Evolutionary conservation across 441 rosid genomes (phyloP), one percentile per base, ranked within the genome.

Genomic region (Metrosideros polymorpha): DNA sequence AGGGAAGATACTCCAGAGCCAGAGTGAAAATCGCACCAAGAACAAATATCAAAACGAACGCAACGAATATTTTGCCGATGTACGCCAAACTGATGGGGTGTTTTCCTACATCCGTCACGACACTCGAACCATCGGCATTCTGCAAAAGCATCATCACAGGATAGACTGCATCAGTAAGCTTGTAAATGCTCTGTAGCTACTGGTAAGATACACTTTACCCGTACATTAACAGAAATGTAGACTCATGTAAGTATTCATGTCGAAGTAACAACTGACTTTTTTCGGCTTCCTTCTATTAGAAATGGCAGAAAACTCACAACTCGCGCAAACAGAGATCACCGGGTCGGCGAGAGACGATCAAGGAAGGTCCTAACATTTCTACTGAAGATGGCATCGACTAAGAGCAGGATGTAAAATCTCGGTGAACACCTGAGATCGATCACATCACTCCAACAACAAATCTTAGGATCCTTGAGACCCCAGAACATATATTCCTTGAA

Each of bases 1-100:
- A 63, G 35, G 98, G 99, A 91, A 97, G 98, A 87, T 92, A 95
- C 88, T 95, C 96, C 49, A 97, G 99, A 47, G 94, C 95, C 83
- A 94, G 1, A 51, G 96, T 93, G 83, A 97, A 93, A 84, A 92
- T 71, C 4, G 92, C 95, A 86, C 95, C 99, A 53, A 97, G 93
- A 50, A 91, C 77, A 87, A 96, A 96, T 88, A 97, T 93, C 85
- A 95, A 84, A 71, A 94, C 9, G 85, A 96, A 94, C 32, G 98
- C 99, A 18, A 94, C 4, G 12, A 92, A 17, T 91, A 96, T 95
- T 88, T 95, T 97, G 43, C 90, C 92, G 12, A 93, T 61, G 91
- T 96, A 95, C 85, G 85, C 54, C 51, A 54, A 86, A 89, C 91
- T 90, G 83, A 84, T 39, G 57, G 84, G 90, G 22, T 90, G 84